phyloP scores from a whole-genome alignment of 1,284 basidiomycete genomes.

The Schizophyllum commune region DNA sequence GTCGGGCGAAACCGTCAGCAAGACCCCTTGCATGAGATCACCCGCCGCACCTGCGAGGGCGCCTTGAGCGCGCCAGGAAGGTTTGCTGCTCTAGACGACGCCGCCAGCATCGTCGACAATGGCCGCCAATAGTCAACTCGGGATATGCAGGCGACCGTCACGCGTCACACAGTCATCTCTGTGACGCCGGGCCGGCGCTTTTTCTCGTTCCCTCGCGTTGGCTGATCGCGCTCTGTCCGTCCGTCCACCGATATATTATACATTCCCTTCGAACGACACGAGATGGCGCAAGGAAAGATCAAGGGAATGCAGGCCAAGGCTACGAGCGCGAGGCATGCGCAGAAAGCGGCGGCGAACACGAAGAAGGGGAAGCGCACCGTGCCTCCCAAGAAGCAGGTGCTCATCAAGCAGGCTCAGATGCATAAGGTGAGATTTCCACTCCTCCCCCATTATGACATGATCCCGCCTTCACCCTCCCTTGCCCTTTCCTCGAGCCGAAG shows the following conservation, averaged over 20 bases:
- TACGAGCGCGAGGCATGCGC: slow-evolving; percentile 45
- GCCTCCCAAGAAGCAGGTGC: slow-evolving; percentile 63
- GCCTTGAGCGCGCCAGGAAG: background rate
- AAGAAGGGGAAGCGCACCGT: slow-evolving; percentile 70
- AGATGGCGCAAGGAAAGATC: slow-evolving; percentile 54
- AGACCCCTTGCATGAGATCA: background rate
- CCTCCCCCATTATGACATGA: no score
- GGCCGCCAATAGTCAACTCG: background rate
- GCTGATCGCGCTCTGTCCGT: background rate
- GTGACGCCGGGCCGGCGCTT: background rate
- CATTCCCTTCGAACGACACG: background rate
- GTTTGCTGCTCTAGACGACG: background rate
- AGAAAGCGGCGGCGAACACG: slow-evolving; percentile 53
- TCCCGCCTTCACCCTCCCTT: no score
- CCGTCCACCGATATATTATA: no score
- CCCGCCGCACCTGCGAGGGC: background rate
- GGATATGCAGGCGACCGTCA: background rate
- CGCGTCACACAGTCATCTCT: background rate
- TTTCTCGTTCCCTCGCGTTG: background rate
- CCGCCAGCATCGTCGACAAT: background rate
- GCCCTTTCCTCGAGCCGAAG: background rate
- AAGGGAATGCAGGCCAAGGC: slow-evolving; percentile 56
- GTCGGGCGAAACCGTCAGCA: slow-evolving; percentile 7
- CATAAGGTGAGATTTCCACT: slow-evolving; percentile 60
- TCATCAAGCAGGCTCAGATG: slow-evolving; percentile 62